phyloP scores from a whole-genome alignment of 805 yeast species.

The Suhomyces pyralidae region DNA sequence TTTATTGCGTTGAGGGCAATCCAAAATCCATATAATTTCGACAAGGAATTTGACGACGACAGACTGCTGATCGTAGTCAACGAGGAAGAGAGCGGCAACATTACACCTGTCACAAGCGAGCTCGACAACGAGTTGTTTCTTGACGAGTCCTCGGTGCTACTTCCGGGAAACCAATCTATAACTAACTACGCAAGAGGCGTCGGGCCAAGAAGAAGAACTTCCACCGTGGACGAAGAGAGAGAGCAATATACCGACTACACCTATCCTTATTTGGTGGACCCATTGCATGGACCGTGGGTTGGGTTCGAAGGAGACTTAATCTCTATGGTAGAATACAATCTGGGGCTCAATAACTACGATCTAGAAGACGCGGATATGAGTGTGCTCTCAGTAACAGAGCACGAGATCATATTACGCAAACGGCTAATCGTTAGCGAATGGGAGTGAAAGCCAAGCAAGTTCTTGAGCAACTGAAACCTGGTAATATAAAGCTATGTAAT shows the following conservation, averaged over 20 bases:
- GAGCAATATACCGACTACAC: conserved; percentile 50
- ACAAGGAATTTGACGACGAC: conserved; percentile 42
- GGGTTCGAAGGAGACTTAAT: conserved; percentile 54
- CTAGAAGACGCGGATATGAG: conserved; percentile 21
- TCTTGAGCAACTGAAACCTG: no score
- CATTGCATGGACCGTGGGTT: conserved; percentile 54
- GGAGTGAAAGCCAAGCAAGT: no score
- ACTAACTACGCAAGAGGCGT: conserved; percentile 3
- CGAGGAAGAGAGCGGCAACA: not conserved
- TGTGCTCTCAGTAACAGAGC: conserved; percentile 15
- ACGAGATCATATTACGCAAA: conserved; percentile 23
- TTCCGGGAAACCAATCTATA: conserved; percentile 15
- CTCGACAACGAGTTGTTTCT: conserved; percentile 13
- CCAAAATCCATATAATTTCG: conserved; percentile 40
- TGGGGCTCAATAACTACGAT: conserved; percentile 9
- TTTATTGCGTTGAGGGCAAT: conserved; percentile 62
- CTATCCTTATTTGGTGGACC: conserved; percentile 46
- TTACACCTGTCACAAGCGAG: not conserved
- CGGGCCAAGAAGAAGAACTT: conserved; percentile 34
- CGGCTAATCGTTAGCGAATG: conserved; percentile 33
- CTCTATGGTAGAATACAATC: conserved; percentile 35
- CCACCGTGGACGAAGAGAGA: conserved; percentile 57
- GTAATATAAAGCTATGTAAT: not conserved
- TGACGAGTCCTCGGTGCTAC: conserved; percentile 22
- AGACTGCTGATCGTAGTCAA: conserved; percentile 7